A percentile compares a stretch with the other conserved stretches of the same genome.
Conservation (phyloP, 768 basidiomycete genomes). For the Pisolithus tinctorius region DNA sequence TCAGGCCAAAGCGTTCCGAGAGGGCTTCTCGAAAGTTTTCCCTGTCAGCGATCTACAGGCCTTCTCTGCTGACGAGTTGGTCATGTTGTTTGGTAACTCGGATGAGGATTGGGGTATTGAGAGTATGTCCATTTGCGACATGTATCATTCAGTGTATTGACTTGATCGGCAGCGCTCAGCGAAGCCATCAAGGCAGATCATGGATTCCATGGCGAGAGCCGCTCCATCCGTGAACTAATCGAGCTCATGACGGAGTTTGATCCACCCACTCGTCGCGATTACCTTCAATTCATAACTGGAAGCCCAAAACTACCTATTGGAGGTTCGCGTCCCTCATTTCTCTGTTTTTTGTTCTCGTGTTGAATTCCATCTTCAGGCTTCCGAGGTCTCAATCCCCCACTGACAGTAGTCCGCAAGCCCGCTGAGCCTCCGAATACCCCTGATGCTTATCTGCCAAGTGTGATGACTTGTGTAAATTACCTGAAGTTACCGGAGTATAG, state of each 20-base stretch:
- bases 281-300: slow-evolving; percentile 95
- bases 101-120: slow-evolving; percentile 97
- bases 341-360: background rate
- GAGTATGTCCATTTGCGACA: slow-evolving; percentile 46
- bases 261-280: slow-evolving; percentile 66
- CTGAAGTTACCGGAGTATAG: slow-evolving; percentile 96
- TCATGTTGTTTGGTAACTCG: slow-evolving; percentile 90
- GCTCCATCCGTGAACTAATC: slow-evolving; percentile 80
- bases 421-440: slow-evolving; percentile 87
- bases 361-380: slow-evolving; percentile 51
- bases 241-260: slow-evolving; percentile 85
- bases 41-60: slow-evolving; percentile 84
- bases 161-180: slow-evolving; percentile 54
- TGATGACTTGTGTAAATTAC: slow-evolving; percentile 98
- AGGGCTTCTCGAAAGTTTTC: slow-evolving; percentile 96
- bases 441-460: slow-evolving; percentile 92
- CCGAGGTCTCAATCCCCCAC: slow-evolving; percentile 86
- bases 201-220: slow-evolving; percentile 93
- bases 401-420: slow-evolving; percentile 96
- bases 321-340: slow-evolving; percentile 42
- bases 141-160: background rate
- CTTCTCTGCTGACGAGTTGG: slow-evolving; percentile 92
- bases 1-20: slow-evolving; percentile 87
- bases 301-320: slow-evolving; percentile 96
- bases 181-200: slow-evolving; percentile 96